Evolutionary conservation across 495 filamentous ascomycete species (phyloP), one percentile per base, ranked within the genome.

Genomic region (Penicillium bovifimosum): DNA sequence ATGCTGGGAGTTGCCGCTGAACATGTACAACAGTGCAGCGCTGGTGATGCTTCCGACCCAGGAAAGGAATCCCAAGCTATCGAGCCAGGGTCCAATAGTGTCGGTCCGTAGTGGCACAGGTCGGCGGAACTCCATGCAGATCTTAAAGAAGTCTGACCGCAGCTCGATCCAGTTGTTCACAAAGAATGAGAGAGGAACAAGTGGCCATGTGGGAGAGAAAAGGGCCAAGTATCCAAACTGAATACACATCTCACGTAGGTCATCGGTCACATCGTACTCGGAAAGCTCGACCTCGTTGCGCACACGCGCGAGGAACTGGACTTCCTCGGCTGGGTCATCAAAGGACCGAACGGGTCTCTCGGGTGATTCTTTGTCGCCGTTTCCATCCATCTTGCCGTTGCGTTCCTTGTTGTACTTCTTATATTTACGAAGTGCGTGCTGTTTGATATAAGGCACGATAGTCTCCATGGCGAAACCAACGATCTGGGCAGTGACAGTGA

Each of bases 91-190:
- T 0, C 93, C 93, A 58, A 98, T 98, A 3, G 87, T 90, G 66
- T 97, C 95, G 2, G 88, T 85, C 11, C 93, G 83, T 68, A 83
- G 84, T 1, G 93, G 93, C 10, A 86, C 87, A 0, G 93, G 95
- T 9, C 93, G 80, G 58, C 89, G 86, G 77, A 88, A 92, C 66
- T 91, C 87, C 47, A 88, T 73, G 57, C 90, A 91, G 55, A 98
- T 98, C 63, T 98, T 98, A 69, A 91, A 80, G 13, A 95, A 92
- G 55, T 98, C 93, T 18, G 87, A 87, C 24, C 93, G 87, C 11
- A 96, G 80, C 59, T 98, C 95, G 44, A 98, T 64, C 93, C 93
- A 98, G 73, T 98, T 93, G 68, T 96, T 96, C 68, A 95, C 74
- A 9, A 96, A 70, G 78, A 97, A 98, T 0, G 89, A 93, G 31